Conservation (phyloP, 2,329 filamentous ascomycete genomes). For the Ilyonectria mors-panacis region DNA sequence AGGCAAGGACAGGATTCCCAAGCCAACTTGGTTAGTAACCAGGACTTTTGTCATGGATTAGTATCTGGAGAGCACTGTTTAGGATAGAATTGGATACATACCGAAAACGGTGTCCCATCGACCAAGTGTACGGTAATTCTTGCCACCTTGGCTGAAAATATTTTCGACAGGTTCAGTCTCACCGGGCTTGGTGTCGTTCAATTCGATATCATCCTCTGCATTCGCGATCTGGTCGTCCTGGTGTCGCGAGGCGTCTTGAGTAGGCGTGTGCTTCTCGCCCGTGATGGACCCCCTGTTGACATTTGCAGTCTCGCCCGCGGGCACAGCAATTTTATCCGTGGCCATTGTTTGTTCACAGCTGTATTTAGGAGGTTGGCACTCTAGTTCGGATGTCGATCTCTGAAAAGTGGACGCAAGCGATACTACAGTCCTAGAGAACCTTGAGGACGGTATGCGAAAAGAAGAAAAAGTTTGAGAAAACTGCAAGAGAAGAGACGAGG, state of each 20-base stretch:
- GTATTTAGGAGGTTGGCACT: neutral
- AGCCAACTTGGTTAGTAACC: constrained; percentile 49
- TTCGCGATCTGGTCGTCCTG: neutral
- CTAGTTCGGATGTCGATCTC: neutral
- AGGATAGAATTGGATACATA: neutral
- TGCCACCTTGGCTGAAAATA: constrained; percentile 48
- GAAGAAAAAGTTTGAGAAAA: neutral
- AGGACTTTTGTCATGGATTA: constrained; percentile 30
- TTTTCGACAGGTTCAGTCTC: constrained; percentile 32
- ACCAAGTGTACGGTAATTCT: constrained; percentile 48
- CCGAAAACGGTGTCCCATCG: constrained; percentile 47
- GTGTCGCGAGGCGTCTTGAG: neutral
- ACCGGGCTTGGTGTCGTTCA: neutral
- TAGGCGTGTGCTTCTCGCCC: neutral
- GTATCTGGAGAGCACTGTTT: neutral
- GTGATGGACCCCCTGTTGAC: neutral
- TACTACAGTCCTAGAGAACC: neutral
- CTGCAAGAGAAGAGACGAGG: too few species aligned
- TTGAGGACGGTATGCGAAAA: neutral
- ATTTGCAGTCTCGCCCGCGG: neutral
- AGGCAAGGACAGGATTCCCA: constrained; percentile 73
- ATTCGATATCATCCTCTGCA: neutral
- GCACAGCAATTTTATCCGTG: neutral
- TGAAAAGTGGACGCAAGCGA: too few species aligned
- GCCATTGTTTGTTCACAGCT: neutral